Evolutionary conservation across 129 eudicot genomes (phyloP).

Genomic region (Silybum marianum): DNA sequence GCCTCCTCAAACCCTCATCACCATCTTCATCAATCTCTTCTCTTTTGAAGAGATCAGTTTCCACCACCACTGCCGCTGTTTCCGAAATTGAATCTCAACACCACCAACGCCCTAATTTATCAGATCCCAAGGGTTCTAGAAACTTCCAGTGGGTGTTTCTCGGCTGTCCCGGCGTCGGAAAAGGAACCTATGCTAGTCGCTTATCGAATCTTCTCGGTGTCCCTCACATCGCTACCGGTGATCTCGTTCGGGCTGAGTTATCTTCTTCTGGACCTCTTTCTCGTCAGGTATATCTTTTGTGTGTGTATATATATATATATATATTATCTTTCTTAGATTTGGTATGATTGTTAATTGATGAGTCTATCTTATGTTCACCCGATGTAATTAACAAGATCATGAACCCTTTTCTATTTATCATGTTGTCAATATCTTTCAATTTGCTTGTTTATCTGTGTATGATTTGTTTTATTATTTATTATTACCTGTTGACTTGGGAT

Average conservation of each 20-base stretch:
- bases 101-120: conserved; percentile 35
- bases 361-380: background rate
- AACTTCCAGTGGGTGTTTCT: conserved; percentile 85
- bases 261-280: conserved; percentile 71
- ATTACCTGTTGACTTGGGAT: background rate
- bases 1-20: conserved; percentile 50
- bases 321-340: background rate
- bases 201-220: conserved; percentile 78
- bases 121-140: conserved; percentile 54
- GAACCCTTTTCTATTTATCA: background rate
- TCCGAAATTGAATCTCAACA: conserved; percentile 25
- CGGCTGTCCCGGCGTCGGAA: conserved; percentile 96
- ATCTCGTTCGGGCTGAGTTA: conserved; percentile 89
- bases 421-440: too few relatives aligned
- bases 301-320: background rate
- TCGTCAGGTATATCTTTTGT: conserved; percentile 44
- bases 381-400: conserved; percentile 12
- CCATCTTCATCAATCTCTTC: conserved; percentile 5
- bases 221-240: conserved; percentile 99
- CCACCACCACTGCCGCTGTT: conserved; percentile 48
- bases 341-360: background rate
- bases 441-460: background rate
- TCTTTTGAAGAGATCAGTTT: conserved; percentile 41
- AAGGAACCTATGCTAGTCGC: conserved; percentile 94
- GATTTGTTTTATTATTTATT: background rate